phyloP scores from a whole-genome alignment of 805 yeast genomes.

The Tetrapisispora nanseiensis region DNA sequence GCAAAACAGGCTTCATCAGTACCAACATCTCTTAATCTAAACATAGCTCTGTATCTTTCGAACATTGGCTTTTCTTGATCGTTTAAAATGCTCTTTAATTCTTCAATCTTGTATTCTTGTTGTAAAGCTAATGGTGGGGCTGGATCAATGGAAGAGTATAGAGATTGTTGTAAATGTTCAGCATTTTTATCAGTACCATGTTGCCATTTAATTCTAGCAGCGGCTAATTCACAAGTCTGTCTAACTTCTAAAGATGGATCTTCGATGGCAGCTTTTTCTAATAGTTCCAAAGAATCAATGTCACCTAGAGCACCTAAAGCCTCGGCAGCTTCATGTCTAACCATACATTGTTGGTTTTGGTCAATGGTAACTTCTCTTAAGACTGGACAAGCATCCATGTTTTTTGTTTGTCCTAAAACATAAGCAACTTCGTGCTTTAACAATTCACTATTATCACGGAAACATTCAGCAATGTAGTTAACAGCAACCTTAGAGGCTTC shows the following conservation, averaged over 20 bases:
- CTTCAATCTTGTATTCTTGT: conserved; percentile 45
- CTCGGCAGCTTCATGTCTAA: conserved; percentile 98
- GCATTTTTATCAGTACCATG: conserved; percentile 46
- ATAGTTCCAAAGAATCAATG: conserved; percentile 53
- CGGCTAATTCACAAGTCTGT: conserved; percentile 96
- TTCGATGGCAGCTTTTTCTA: conserved; percentile 50
- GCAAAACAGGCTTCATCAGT: conserved; percentile 89
- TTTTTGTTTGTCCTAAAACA: conserved; percentile 91
- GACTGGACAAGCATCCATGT: conserved; percentile 64
- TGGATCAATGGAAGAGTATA: conserved; percentile 87
- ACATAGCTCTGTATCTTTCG: conserved; percentile 97
- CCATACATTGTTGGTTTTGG: conserved; percentile 79
- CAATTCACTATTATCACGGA: conserved; percentile 72
- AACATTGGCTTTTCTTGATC: conserved; percentile 72
- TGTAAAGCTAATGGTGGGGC: conserved; percentile 91
- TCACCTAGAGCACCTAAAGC: conserved; percentile 96
- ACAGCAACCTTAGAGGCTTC: conserved; percentile 57
- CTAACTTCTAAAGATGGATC: conserved; percentile 85
- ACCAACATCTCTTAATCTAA: conserved; percentile 90
- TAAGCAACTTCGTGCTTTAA: conserved; percentile 97
- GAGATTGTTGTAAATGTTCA: conserved; percentile 45
- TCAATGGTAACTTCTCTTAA: conserved; percentile 63
- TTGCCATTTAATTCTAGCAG: conserved; percentile 91
- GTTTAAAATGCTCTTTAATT: conserved; percentile 59
- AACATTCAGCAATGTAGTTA: conserved; percentile 76